Base-by-base conservation (phyloP, 805 yeast genomes). In the Vanderwaltozyma polyspora region DNA sequence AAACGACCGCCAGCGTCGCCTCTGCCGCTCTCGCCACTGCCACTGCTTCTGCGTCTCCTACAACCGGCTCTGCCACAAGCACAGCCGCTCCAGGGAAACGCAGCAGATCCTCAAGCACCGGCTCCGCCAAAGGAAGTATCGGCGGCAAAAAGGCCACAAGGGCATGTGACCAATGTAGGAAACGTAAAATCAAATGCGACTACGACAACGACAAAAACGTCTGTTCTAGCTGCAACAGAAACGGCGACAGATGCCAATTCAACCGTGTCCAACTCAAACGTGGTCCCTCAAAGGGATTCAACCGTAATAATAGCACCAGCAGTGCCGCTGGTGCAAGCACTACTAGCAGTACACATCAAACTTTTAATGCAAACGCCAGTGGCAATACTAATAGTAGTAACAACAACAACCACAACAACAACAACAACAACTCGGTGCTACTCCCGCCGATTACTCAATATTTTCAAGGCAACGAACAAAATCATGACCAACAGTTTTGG, bases 141-240 rank as follows among this genome's bases (percentile, higher is more conserved):
- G n/a, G n/a, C n/a, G n/a, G n/a, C n/a, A 41, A 27, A 10, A 81
- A 81, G 51, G 85, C 80, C 0, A 78, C 86, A 1, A 57, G 93
- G 34, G 91, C 89, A 2, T 81, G 93, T 52, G 93, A 81, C 52
- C 76, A 78, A 35, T 81, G 91, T 53, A 66, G 91, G 25, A 65
- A 80, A 30, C 79, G 79, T 54, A 81, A 81, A 51, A 68, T 80
- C 16, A 66, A 73, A 35, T 81, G 93, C 58, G 76, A 80, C 51
- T 84, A 81, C 16, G 67, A 67, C 18, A 59, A 61, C 8, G n/a
- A 24, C 6, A 19, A 17, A 2, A 21, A 31, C 0, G 25, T 31
- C n/a, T 81, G 93, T 52, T 59, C 76, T 11, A 76, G 72, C 42
- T 81, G 93, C 54, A 50, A 59, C 12, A 75, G 73, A 49, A 73